Conservation (phyloP, 169 alveolate genomes). For the Ichthyophthirius multifiliis region DNA sequence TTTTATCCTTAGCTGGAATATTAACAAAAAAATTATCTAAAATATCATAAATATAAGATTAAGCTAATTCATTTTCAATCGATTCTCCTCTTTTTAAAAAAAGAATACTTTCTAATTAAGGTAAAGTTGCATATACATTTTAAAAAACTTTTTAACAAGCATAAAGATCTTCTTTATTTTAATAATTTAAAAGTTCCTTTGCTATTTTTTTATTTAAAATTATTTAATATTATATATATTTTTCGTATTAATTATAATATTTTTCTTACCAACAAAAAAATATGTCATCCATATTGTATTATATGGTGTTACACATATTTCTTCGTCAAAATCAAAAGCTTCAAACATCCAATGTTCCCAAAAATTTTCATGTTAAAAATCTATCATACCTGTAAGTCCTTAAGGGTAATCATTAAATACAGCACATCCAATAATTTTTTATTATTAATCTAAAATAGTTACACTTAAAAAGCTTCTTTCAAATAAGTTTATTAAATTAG, state of each 20-base stretch:
- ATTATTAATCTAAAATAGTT: slow-evolving; percentile 58
- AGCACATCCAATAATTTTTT: slow-evolving; percentile 63
- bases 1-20: background rate
- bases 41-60: slow-evolving; percentile 48
- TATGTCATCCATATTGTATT: slow-evolving; percentile 71
- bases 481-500: slow-evolving; percentile 55
- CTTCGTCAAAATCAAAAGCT: slow-evolving; percentile 64
- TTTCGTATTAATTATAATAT: background rate
- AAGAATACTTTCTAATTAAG: slow-evolving; percentile 59
- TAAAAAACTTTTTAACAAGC: slow-evolving; percentile 57
- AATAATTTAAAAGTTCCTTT: background rate
- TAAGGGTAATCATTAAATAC: slow-evolving; percentile 73
- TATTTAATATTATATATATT: background rate
- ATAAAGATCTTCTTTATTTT: slow-evolving; percentile 27
- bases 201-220: too few species aligned
- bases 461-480: slow-evolving; percentile 61
- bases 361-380: slow-evolving; percentile 64
- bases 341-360: slow-evolving; percentile 77
- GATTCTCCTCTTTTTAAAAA: slow-evolving; percentile 66
- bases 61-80: slow-evolving; percentile 46
- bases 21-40: slow-evolving; percentile 26
- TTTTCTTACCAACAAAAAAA: slow-evolving; percentile 48
- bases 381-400: slow-evolving; percentile 58
- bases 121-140: slow-evolving; percentile 68
- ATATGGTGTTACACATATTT: slow-evolving; percentile 29